Evolutionary conservation across 2,329 filamentous ascomycete genomes (phyloP).

Genomic region (Penicillium thymicola): DNA sequence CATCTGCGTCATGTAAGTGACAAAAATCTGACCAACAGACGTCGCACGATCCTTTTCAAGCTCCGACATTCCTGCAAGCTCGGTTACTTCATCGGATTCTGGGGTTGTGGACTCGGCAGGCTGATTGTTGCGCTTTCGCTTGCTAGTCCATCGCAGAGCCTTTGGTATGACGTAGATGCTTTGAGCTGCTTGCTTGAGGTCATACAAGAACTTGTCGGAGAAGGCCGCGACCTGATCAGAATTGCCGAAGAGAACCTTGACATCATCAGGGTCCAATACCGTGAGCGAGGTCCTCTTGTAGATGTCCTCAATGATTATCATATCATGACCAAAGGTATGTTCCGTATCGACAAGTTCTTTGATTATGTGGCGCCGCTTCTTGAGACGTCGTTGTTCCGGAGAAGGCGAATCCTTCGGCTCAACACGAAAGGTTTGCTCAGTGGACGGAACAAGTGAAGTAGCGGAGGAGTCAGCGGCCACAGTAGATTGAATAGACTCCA

Average conservation of each 20-base stretch:
- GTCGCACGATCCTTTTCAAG: slow-evolving; percentile 59
- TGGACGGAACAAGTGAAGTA: slow-evolving; percentile 37
- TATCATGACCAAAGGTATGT: slow-evolving; percentile 83
- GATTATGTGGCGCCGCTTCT: slow-evolving; percentile 77
- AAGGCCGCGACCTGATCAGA: slow-evolving; percentile 87
- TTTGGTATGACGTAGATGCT: slow-evolving; percentile 70
- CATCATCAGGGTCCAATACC: slow-evolving; percentile 75
- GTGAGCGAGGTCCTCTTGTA: slow-evolving; percentile 90
- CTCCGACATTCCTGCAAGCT: slow-evolving; percentile 39
- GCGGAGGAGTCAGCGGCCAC: slow-evolving; percentile 36
- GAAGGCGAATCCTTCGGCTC: slow-evolving; percentile 32
- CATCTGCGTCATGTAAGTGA: slow-evolving; percentile 55
- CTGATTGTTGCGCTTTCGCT: slow-evolving; percentile 46
- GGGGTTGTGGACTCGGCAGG: slow-evolving; percentile 14
- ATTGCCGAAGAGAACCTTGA: slow-evolving; percentile 89
- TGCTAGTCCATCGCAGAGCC: slow-evolving; percentile 52
- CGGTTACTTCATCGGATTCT: slow-evolving; percentile 27
- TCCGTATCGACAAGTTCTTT: slow-evolving; percentile 94
- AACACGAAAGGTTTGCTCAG: slow-evolving; percentile 24
- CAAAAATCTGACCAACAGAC: slow-evolving; percentile 58
- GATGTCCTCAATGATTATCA: slow-evolving; percentile 96
- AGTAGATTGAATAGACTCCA: slow-evolving; percentile 29
- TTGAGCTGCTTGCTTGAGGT: slow-evolving; percentile 76
- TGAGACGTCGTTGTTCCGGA: slow-evolving; percentile 56
- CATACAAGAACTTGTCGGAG: slow-evolving; percentile 72